Base-by-base conservation (phyloP, 129 eudicot species). In the Flaveria sonorensis region DNA sequence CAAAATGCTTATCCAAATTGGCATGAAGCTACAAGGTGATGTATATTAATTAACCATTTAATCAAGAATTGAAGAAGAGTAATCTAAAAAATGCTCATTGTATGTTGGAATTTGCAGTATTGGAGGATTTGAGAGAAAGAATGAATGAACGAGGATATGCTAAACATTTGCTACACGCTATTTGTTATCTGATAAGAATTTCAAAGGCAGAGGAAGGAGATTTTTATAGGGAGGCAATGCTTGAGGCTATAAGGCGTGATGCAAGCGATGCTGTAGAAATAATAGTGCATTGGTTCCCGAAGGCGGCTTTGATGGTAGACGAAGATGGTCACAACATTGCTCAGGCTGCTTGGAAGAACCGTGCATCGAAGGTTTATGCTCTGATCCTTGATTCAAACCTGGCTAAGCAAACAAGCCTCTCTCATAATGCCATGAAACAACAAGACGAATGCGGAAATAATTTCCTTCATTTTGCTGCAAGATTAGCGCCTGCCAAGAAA, bases 381-480 rank as follows among this genome's bases (percentile, higher is more conserved):
- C 11, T 63, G 5, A 63, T 14, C 4, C 11, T 30, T 28, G 45
- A 63, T 28, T 10, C 10, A 26, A 30, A 32, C 1, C 7, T 28
- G 45, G 43, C 68, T 13, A 30, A 62, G 19, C 43, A 26, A 12
- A 26, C 43, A 13, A 26, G 43, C 26, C 10, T 62, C 43, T 30
- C 19, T 28, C 43, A 26, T 3, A 15, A 62, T 36, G 40, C 40
- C 0, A 62, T 15, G 40, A 12, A 30, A 4, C 9, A 30, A 1
- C 3, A 28, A 0, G 68, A 61, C 67, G 19, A 14, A 13, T 62
- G 3, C 10, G 68, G 42, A 19, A 62, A 62, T 28, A 62, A 28
- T 14, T 62, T 62, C 68, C 68, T 62, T 6, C 68, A 62, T 28
- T 62, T 26, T 62, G 68, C 43, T 26, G 68, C 68, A 28, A 62